Base-by-base conservation (phyloP, 169 alveolate species). In the Toxoplasma gondii region DNA sequence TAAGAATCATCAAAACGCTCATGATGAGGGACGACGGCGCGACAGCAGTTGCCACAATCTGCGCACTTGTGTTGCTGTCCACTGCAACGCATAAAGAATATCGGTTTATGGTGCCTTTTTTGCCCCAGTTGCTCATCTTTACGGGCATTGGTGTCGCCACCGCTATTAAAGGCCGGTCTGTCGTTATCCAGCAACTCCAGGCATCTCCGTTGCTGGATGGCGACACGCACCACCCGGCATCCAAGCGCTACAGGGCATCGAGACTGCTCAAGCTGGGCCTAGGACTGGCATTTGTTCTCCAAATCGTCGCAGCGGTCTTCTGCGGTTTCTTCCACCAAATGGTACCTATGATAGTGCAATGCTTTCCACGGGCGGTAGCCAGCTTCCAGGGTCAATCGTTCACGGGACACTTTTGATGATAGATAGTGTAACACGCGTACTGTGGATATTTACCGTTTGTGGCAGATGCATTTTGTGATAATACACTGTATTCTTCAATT, bases 11-110 rank as follows among this genome's bases (percentile, higher is more conserved):
- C 1, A 16, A 19, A 4, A 31, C 4, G 74, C n/a, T 64, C 74
- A 43, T 82, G 1, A 9, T 24, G 53, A 2, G 90, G 67, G 90
- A 82, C 38, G 90, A 82, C 64, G 90, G 90, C 17, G 90, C 90
- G 34, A 36, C 64, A 67, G 24, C 39, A 0, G 69, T 82, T 24
- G 90, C 69, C 12, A 82, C 90, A 43, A 19, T 41, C 58, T 82
- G 34, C 69, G 67, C 93, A 0, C 38, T 90, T 4, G 64, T 49
- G 34, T 34, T 69, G 45, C 93, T 90, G 17, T 90, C 93, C 78
- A 16, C 69, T 54, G 86, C 88, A 9, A 90, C 88, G n/a, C 93
- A 90, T 45, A 90, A 90, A 58, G 93, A 90, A 78, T 81, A 43
- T 16, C 64, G 93, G 22, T 90, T 90, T 39, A 90, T 90, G 45